Evolutionary conservation across 306 rosid species (phyloP).

Genomic region (Quercus parvula): DNA sequence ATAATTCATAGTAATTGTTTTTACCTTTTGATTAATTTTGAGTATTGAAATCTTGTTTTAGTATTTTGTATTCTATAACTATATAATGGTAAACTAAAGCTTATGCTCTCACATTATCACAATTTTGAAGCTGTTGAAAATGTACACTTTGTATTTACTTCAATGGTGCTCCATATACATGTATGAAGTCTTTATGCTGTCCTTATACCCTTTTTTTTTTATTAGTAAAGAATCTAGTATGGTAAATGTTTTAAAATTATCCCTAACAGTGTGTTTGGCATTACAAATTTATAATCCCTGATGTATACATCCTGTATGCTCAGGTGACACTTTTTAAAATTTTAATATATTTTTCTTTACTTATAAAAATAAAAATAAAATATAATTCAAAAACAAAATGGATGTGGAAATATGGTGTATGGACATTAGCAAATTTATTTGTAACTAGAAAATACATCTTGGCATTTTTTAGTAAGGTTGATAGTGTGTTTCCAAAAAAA

Average conservation of each 20-base stretch:
- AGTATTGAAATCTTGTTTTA: slow-evolving; percentile 4
- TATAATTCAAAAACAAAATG: background rate
- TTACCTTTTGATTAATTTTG: background rate
- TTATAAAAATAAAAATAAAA: background rate
- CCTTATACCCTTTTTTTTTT: background rate
- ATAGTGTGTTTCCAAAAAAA: background rate
- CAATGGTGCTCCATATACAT: background rate
- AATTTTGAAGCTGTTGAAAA: background rate
- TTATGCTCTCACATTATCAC: background rate
- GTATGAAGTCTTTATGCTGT: background rate
- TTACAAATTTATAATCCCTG: background rate
- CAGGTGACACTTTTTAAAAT: too few species aligned
- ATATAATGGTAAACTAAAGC: background rate
- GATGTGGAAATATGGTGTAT: background rate
- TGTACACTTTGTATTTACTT: background rate
- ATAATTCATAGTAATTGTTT: background rate
- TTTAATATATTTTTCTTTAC: too few species aligned
- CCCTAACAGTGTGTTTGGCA: background rate
- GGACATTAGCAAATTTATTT: background rate
- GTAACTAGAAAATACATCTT: background rate
- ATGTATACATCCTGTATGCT: too few species aligned
- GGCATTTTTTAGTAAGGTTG: background rate
- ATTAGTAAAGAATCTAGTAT: background rate
- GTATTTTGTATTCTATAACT: background rate
- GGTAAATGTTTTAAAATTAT: background rate